These are phyloP conservation scores for Trichosanthes cucumerina DNA, from an alignment of 306 rosid genomes.

Conservation along the genomic window DNA sequence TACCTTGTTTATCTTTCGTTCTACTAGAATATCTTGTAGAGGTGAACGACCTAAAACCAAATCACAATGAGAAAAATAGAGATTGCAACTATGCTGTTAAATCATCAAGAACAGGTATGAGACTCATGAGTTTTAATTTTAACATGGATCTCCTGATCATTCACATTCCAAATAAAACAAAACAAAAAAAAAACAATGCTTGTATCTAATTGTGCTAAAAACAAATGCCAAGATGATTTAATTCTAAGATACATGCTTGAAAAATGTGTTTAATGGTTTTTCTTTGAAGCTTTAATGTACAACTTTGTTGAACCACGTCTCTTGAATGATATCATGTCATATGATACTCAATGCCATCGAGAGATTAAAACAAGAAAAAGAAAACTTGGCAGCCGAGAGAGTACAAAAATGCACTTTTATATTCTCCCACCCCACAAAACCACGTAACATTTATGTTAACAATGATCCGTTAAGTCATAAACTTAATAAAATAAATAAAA, in stretches of 20 bases:
- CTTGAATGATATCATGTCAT: neutral
- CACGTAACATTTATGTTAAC: neutral
- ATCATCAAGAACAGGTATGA: no score
- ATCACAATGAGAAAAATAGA: no score
- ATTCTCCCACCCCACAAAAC: neutral
- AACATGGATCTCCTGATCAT: no score
- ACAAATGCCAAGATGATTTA: neutral
- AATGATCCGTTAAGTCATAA: neutral
- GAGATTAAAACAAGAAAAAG: neutral
- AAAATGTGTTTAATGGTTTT: neutral
- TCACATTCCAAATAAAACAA: no score
- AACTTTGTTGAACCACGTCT: neutral
- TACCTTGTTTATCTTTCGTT: no score
- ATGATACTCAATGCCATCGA: neutral
- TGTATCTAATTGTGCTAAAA: no score
- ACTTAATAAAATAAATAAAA: neutral
- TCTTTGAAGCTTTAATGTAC: neutral
- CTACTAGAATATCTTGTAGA: no score
- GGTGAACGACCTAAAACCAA: no score
- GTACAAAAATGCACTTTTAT: constrained; percentile 1
- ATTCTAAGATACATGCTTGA: neutral
- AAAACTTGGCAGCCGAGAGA: neutral
- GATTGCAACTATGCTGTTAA: no score
- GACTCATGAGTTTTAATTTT: no score
- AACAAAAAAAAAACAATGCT: no score